A percentile compares a stretch with the other conserved stretches of the same genome.
Conservation (phyloP, 495 filamentous ascomycete species). For the Talaromyces trachyspermus region DNA sequence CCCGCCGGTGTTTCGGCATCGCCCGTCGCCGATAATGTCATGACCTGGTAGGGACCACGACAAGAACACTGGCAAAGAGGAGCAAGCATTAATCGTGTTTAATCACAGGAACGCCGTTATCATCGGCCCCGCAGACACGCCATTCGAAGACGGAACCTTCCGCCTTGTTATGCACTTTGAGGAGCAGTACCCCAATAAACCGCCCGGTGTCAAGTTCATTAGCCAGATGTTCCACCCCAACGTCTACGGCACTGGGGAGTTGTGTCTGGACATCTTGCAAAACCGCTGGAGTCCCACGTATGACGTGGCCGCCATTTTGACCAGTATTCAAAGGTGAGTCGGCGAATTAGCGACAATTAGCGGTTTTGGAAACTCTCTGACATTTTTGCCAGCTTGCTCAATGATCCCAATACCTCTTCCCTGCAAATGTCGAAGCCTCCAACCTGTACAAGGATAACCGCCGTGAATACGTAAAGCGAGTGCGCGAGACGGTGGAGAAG, state of each 20-base stretch:
- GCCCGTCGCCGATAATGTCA: slow-evolving; percentile 95
- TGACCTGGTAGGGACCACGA: slow-evolving; percentile 93
- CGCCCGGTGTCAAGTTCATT: slow-evolving; percentile 95
- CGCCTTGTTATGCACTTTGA: slow-evolving; percentile 98
- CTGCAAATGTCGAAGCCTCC: slow-evolving; percentile 95
- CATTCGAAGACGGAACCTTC: slow-evolving; percentile 98
- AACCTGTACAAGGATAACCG: slow-evolving; percentile 98
- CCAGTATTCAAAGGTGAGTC: slow-evolving; percentile 89
- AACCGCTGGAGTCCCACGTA: slow-evolving; percentile 99
- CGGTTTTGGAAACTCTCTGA: slow-evolving; percentile 1
- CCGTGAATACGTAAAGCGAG: slow-evolving; percentile 90
- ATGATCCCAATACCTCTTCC: slow-evolving; percentile 95
- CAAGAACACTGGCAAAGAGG: no score
- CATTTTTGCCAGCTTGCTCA: slow-evolving; percentile 63
- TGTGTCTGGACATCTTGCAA: slow-evolving; percentile 94
- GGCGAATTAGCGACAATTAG: slow-evolving; percentile 9
- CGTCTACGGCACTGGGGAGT: slow-evolving; percentile 92
- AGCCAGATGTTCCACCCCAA: slow-evolving; percentile 99
- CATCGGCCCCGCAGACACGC: slow-evolving; percentile 93
- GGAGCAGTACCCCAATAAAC: slow-evolving; percentile 97
- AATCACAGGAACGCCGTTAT: slow-evolving; percentile 89
- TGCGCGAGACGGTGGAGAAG: slow-evolving; percentile 96
- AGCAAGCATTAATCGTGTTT: slow-evolving; percentile 10
- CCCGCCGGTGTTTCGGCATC: slow-evolving; percentile 96
- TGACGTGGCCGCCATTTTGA: slow-evolving; percentile 93